phyloP scores from a whole-genome alignment of 2,329 filamentous ascomycete genomes.

The Laburnicola sp. region DNA sequence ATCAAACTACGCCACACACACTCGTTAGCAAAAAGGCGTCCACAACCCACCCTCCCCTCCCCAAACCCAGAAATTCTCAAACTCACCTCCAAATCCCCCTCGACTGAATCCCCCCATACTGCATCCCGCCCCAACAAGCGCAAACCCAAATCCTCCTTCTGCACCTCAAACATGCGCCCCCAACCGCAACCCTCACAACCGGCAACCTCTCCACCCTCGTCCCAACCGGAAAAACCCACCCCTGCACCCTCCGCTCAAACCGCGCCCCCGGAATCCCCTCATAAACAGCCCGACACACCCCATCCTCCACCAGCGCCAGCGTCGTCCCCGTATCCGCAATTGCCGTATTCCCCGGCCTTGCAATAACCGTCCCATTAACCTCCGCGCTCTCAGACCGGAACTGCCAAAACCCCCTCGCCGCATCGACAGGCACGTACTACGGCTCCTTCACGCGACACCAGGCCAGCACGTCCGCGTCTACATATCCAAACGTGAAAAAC shows the following conservation, averaged over 20 bases:
- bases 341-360: constrained; percentile 33
- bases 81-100: constrained; percentile 23
- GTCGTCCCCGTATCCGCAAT: constrained; percentile 71
- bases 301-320: constrained; percentile 60
- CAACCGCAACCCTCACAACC: constrained; percentile 24
- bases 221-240: constrained; percentile 57
- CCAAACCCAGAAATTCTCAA: too few relatives aligned
- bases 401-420: constrained; percentile 58
- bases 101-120: constrained; percentile 28
- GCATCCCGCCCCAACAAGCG: constrained; percentile 26
- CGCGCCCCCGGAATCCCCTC: constrained; percentile 56
- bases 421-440: too few relatives aligned
- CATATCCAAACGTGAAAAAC: background rate
- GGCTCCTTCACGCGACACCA: too few relatives aligned
- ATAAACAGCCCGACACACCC: constrained; percentile 63
- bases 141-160: constrained; percentile 33
- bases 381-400: constrained; percentile 58
- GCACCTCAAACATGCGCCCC: constrained; percentile 17
- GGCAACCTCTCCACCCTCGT: constrained; percentile 19
- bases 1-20: constrained; percentile 1
- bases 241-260: constrained; percentile 53
- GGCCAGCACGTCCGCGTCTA: too few relatives aligned
- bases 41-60: too few relatives aligned
- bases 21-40: too few relatives aligned
- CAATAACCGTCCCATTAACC: constrained; percentile 48